These are phyloP conservation scores for Cinnamomum chago DNA, from an alignment of 164 flowering plant genomes.

Conservation along the genomic window DNA sequence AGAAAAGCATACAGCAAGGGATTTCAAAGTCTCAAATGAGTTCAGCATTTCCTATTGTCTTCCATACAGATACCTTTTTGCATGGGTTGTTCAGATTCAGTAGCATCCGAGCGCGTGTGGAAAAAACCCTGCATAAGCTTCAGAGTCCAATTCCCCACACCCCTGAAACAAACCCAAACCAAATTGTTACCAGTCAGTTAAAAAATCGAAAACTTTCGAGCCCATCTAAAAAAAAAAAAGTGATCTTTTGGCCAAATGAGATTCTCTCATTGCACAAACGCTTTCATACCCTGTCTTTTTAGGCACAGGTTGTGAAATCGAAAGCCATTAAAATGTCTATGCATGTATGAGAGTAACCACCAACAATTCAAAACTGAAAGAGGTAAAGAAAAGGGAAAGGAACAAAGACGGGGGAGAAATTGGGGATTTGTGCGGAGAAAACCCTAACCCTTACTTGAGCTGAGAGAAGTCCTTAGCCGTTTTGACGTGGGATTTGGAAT, in stretches of 20 bases:
- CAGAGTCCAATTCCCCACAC: slow-evolving; percentile 85
- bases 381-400: no score
- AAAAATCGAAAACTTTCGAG: background rate
- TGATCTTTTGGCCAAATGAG: no score
- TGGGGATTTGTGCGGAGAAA: background rate
- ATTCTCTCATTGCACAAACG: no score
- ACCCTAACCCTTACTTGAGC: slow-evolving; percentile 50
- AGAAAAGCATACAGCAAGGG: background rate
- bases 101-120: slow-evolving; percentile 29
- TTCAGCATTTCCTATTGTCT: background rate
- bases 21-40: background rate
- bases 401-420: no score
- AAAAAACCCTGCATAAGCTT: slow-evolving; percentile 67
- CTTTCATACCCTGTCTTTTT: no score
- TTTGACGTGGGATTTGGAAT: slow-evolving; percentile 40
- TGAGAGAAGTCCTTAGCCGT: slow-evolving; percentile 60
- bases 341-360: no score
- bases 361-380: no score
- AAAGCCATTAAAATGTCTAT: no score
- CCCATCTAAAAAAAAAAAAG: no score
- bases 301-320: no score
- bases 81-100: slow-evolving; percentile 35
- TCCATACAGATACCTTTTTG: slow-evolving; percentile 31
- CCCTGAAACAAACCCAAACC: slow-evolving; percentile 40
- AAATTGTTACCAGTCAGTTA: background rate